A percentile compares a stretch with the other conserved stretches of the same genome.
These are phyloP conservation scores for Lentithecium fluviatile DNA, from an alignment of 495 filamentous ascomycete genomes.

Conservation along the genomic window DNA sequence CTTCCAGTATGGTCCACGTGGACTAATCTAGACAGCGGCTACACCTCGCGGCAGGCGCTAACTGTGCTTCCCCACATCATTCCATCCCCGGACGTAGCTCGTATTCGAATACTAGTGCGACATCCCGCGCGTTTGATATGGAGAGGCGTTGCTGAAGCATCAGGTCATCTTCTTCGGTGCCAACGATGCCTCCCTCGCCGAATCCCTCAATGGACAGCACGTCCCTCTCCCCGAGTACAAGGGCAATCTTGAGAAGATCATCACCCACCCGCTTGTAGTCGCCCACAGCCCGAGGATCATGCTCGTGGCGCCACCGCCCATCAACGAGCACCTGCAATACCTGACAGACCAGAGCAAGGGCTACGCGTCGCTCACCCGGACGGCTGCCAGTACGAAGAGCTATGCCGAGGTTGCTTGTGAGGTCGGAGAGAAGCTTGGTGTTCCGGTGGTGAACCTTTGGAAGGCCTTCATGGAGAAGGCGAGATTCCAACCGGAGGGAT, in stretches of 20 bases:
- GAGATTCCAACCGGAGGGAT: slow-evolving; percentile 48
- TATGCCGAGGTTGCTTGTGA: slow-evolving; percentile 71
- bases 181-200: slow-evolving; percentile 73
- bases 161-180: slow-evolving; percentile 82
- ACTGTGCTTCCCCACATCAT: slow-evolving; percentile 59
- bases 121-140: background rate
- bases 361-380: slow-evolving; percentile 54
- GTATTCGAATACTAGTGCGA: slow-evolving; percentile 66
- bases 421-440: slow-evolving; percentile 59
- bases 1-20: background rate
- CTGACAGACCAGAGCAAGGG: slow-evolving; percentile 53
- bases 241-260: slow-evolving; percentile 65
- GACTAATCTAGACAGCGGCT: slow-evolving; percentile 53
- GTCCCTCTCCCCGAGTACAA: slow-evolving; percentile 72
- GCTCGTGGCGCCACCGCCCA: slow-evolving; percentile 73
- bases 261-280: slow-evolving; percentile 63
- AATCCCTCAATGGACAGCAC: slow-evolving; percentile 60
- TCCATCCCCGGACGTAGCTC: slow-evolving; percentile 54
- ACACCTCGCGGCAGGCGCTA: slow-evolving; percentile 65
- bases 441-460: slow-evolving; percentile 75
- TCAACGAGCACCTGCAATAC: slow-evolving; percentile 71
- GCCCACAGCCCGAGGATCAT: slow-evolving; percentile 73
- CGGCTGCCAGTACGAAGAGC: slow-evolving; percentile 59
- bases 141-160: background rate
- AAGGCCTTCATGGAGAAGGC: slow-evolving; percentile 65